Conservation (phyloP, 148 eudicot genomes). For the Drosera capensis region DNA sequence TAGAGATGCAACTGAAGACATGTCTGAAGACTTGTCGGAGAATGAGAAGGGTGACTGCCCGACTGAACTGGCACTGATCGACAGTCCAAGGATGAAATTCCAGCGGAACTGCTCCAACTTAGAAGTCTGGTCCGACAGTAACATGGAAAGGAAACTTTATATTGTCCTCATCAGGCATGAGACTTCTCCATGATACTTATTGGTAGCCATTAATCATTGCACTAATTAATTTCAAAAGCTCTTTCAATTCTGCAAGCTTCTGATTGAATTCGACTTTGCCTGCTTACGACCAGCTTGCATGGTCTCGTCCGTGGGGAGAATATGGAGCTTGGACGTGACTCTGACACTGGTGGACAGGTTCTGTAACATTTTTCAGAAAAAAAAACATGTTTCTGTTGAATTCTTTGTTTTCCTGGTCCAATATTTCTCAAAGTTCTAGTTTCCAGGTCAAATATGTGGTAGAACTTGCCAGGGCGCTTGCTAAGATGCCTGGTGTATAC, state of each 20-base stretch:
- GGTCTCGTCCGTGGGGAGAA: slow-evolving; percentile 73
- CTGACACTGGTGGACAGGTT: slow-evolving; percentile 78
- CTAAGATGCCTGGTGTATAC: slow-evolving; percentile 60
- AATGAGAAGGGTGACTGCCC: slow-evolving; percentile 47
- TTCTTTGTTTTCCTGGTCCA: background rate
- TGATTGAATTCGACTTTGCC: background rate
- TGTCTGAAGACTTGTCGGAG: slow-evolving; percentile 56
- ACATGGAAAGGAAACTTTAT: slow-evolving; percentile 61
- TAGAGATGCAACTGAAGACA: slow-evolving; percentile 51
- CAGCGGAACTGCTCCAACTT: slow-evolving; percentile 28
- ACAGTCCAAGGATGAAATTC: slow-evolving; percentile 30
- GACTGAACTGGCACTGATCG: slow-evolving; percentile 21
- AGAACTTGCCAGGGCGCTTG: slow-evolving; percentile 62
- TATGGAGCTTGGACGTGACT: slow-evolving; percentile 81
- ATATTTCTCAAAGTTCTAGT: background rate
- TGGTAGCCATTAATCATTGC: background rate
- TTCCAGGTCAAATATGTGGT: slow-evolving; percentile 64
- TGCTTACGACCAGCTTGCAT: slow-evolving; percentile 66
- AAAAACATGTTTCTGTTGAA: background rate
- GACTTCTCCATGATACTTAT: background rate
- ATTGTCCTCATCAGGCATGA: slow-evolving; percentile 50
- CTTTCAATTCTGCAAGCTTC: background rate
- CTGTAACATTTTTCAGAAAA: no score
- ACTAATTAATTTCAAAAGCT: background rate
- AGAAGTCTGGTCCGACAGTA: slow-evolving; percentile 48